Evolutionary conservation across 2,329 filamentous ascomycete species (phyloP).

Genomic region (Botryosphaeria dothidea): DNA sequence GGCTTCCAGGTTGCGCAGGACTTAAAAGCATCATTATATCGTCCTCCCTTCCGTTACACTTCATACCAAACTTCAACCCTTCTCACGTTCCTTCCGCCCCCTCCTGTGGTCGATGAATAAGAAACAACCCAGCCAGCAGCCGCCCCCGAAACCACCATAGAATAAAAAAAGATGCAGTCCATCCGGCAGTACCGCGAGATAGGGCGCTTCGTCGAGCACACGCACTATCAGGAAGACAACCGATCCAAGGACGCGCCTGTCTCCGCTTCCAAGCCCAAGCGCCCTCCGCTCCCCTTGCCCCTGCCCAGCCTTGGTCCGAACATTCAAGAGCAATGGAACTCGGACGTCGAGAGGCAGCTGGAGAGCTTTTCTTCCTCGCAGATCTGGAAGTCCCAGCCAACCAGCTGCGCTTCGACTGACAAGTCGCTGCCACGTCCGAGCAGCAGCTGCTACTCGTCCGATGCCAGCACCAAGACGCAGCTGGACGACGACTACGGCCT

Average conservation of each 20-base stretch:
- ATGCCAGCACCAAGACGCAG: too few species aligned
- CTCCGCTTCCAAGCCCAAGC: neutral
- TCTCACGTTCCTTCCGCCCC: neutral
- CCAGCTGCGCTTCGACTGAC: too few species aligned
- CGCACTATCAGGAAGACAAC: conserved; percentile 10
- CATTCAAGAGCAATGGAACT: neutral
- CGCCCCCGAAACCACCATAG: neutral
- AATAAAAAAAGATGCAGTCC: conserved; percentile 11
- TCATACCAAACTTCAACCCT: neutral
- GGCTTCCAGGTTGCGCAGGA: too few species aligned
- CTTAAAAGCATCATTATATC: neutral
- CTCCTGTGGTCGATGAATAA: neutral
- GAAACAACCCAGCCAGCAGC: too few species aligned
- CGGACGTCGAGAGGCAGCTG: neutral
- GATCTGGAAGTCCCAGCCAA: conserved; percentile 7
- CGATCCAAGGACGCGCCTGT: conserved; percentile 1
- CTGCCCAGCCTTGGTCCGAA: conserved; percentile 1
- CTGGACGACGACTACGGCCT: too few species aligned
- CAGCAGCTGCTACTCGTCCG: neutral
- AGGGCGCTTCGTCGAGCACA: conserved; percentile 8
- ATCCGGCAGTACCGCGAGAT: conserved; percentile 18
- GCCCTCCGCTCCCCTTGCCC: neutral
- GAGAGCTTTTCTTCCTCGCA: neutral
- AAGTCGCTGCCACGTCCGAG: too few species aligned
- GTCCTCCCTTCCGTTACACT: neutral